Evolutionary conservation across 176 grass and related monocot species (phyloP), one percentile per base, ranked within the genome.

Genomic region (Dactylis glomerata): DNA sequence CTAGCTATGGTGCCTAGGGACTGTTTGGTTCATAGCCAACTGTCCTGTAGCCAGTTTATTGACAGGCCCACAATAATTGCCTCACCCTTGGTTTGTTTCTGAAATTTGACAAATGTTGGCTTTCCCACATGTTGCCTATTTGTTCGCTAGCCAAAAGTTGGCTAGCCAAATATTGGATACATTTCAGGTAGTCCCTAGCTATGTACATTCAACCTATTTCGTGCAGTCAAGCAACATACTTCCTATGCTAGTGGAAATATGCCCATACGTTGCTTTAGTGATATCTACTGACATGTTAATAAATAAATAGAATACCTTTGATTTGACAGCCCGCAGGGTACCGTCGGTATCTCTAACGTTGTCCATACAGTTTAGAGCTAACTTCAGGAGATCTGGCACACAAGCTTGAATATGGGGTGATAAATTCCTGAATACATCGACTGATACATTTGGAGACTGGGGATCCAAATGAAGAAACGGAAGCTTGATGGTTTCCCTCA

Each of bases 341-440:
- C 91, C 96, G 76, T 99, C 96, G 68, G 89, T 88, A 73, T 96
- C 96, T 86, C 80, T 87, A 84, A 99, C 89, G 82, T 87, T 96
- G 49, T 99, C 93, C 47, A 99, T 85, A 50, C 93, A 96, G 88
- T 84, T 87, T 67, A 99, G 79, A 81, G 87, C 83, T 74, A 91
- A 67, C 82, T 95, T 99, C 31, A 99, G 51, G 63, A 99, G 86
- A 94, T 99, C 91, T 24, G 93, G 93, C n/a, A 99, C 82, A 55
- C 96, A 99, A 66, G 82, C 93, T 83, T 99, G 93, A 80, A 94
- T 89, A 89, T 96, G 82, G 28, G 86, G 75, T 64, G 90, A 95
- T 58, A 96, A 90, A 70, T 92, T 96, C 78, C 90, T 89, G 52
- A 95, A 89, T 64, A 92, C 71, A 81, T 99, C 96, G 46, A 80